These are phyloP conservation scores for Eragrostis curvula DNA, from an alignment of 176 grass and related monocot genomes.

Conservation along the genomic window DNA sequence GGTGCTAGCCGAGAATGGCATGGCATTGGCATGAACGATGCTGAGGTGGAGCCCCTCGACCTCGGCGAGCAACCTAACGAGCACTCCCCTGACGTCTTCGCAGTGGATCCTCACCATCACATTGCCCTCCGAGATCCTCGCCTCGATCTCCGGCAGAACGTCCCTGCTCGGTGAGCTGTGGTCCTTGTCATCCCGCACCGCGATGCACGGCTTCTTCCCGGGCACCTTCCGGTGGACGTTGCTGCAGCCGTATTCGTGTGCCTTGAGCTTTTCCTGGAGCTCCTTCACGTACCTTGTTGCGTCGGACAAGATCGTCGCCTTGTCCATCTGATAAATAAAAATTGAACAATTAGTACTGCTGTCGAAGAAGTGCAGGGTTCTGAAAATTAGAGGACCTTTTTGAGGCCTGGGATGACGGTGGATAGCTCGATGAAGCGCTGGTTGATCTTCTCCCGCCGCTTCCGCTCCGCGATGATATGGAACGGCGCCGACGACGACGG, in stretches of 20 bases:
- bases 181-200: neutral
- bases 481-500: neutral
- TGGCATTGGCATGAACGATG: slow-evolving; percentile 59
- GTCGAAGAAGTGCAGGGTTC: neutral
- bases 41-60: slow-evolving; percentile 53
- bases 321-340: slow-evolving; percentile 51
- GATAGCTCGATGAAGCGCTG: slow-evolving; percentile 76
- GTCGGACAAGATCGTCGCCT: slow-evolving; percentile 75
- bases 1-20: slow-evolving; percentile 52
- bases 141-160: slow-evolving; percentile 67
- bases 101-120: slow-evolving; percentile 71
- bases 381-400: slow-evolving; percentile 58
- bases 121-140: slow-evolving; percentile 43
- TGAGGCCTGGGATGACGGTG: slow-evolving; percentile 67
- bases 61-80: slow-evolving; percentile 57
- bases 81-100: slow-evolving; percentile 49
- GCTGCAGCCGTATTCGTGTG: slow-evolving; percentile 29
- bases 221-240: slow-evolving; percentile 13
- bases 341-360: too few species aligned
- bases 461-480: slow-evolving; percentile 71
- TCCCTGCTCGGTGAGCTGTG: neutral
- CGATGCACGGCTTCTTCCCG: slow-evolving; percentile 29
- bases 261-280: slow-evolving; percentile 63
- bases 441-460: slow-evolving; percentile 79
- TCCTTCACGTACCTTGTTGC: slow-evolving; percentile 74